Conservation (phyloP, 768 basidiomycete genomes). For the Tylopilus sp. region DNA sequence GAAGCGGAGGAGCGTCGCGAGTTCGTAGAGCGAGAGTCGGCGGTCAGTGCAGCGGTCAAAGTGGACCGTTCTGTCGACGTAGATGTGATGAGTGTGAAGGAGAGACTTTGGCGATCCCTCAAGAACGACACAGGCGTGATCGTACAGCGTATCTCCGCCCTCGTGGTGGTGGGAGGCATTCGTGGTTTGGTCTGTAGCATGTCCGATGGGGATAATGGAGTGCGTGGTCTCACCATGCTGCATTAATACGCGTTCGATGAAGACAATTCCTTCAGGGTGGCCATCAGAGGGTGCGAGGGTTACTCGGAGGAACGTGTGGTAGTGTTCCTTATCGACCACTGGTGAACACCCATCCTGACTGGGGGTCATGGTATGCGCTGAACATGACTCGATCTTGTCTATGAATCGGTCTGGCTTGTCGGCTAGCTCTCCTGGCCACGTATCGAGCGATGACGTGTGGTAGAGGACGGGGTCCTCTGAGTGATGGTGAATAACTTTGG, state of each 20-base stretch:
- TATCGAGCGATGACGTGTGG: slow-evolving; percentile 8
- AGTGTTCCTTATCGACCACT: slow-evolving; percentile 3
- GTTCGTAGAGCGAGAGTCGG: slow-evolving; percentile 7
- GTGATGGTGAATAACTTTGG: slow-evolving; percentile 6
- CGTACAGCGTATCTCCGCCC: not conserved
- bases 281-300: slow-evolving; percentile 2
- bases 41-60: not conserved
- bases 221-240: not conserved
- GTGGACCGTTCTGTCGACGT: not conserved
- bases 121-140: slow-evolving; percentile 13
- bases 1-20: slow-evolving; percentile 11
- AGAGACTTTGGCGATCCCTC: slow-evolving; percentile 2
- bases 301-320: slow-evolving; percentile 8
- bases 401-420: slow-evolving; percentile 7
- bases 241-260: slow-evolving; percentile 9
- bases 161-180: too few relatives aligned
- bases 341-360: not conserved
- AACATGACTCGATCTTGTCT: slow-evolving; percentile 4
- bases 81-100: slow-evolving; percentile 2
- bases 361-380: slow-evolving; percentile 3
- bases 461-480: not conserved
- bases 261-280: slow-evolving; percentile 5
- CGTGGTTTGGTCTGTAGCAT: too few relatives aligned
- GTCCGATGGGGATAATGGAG: slow-evolving; percentile 9
- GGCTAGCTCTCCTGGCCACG: slow-evolving; percentile 4